A percentile compares a stretch with the other conserved stretches of the same genome.
Conservation (phyloP, 192 early-diverging fungal genomes). For the Backusella morwellensis region DNA sequence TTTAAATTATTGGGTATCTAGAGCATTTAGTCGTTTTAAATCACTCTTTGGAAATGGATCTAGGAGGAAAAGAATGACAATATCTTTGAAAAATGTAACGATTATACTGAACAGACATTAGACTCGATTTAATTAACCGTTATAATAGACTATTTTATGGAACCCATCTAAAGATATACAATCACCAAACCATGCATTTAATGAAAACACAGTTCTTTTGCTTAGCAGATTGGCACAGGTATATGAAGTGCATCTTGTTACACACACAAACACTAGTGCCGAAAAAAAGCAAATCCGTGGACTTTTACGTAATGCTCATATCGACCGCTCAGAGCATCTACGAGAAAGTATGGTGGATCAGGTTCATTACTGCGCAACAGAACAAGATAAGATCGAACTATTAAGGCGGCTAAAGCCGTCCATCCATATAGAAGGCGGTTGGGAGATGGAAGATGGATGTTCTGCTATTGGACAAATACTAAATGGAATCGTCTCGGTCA, state of each 20-base stretch:
- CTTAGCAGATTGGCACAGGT: constrained; percentile 46
- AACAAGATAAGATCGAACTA: constrained; percentile 62
- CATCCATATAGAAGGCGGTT: constrained; percentile 63
- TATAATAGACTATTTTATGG: constrained; percentile 67
- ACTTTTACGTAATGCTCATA: constrained; percentile 37
- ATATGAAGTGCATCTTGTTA: constrained; percentile 56
- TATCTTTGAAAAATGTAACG: neutral
- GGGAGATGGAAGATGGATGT: constrained; percentile 36
- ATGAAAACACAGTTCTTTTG: constrained; percentile 54
- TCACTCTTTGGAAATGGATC: neutral
- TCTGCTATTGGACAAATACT: constrained; percentile 19
- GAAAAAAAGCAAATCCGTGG: constrained; percentile 57
- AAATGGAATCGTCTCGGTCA: constrained; percentile 8
- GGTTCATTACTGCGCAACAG: constrained; percentile 65
- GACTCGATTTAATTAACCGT: neutral
- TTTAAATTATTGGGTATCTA: neutral
- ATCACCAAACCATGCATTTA: constrained; percentile 68
- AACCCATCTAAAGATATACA: constrained; percentile 67
- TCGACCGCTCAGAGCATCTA: neutral
- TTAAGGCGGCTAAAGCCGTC: constrained; percentile 61
- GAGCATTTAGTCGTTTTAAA: neutral
- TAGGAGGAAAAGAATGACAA: neutral
- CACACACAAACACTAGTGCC: constrained; percentile 46
- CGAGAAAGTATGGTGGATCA: constrained; percentile 37
- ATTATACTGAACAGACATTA: neutral